These are phyloP conservation scores for Talaromyces albobiverticillius DNA, from an alignment of 2,329 filamentous ascomycete species.

Conservation along the genomic window DNA sequence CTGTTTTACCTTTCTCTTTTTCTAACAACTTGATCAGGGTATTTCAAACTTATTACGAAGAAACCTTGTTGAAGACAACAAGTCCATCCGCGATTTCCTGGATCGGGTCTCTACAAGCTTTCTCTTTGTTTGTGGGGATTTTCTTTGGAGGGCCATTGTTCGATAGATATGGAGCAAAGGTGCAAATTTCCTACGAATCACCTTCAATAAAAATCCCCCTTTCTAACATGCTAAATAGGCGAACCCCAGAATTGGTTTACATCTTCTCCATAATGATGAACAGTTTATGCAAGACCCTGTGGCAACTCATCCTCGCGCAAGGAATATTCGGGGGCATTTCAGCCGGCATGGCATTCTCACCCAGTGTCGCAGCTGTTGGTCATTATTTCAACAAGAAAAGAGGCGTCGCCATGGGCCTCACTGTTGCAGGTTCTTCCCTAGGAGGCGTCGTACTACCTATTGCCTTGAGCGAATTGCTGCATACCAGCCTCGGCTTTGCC, in stretches of 20 bases:
- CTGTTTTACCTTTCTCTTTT: neutral
- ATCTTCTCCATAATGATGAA: constrained; percentile 36
- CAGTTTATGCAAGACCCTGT: constrained; percentile 34
- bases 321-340: constrained; percentile 31
- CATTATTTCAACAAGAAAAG: constrained; percentile 57
- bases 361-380: constrained; percentile 21
- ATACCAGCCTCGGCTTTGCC: constrained; percentile 57
- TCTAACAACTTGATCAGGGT: constrained; percentile 15
- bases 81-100: constrained; percentile 31
- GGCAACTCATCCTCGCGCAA: constrained; percentile 39
- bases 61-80: constrained; percentile 22
- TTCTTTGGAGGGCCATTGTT: constrained; percentile 25
- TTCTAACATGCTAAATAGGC: no score
- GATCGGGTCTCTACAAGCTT: constrained; percentile 30
- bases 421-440: constrained; percentile 44
- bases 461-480: constrained; percentile 19
- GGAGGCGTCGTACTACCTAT: constrained; percentile 6
- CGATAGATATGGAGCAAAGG: constrained; percentile 29
- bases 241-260: constrained; percentile 19
- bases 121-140: constrained; percentile 29
- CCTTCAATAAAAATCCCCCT: neutral
- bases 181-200: constrained; percentile 4
- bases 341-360: constrained; percentile 31
- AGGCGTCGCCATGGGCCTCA: constrained; percentile 53
- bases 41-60: constrained; percentile 32